phyloP scores from a whole-genome alignment of 148 eudicot species.

The Spergularia bocconei region DNA sequence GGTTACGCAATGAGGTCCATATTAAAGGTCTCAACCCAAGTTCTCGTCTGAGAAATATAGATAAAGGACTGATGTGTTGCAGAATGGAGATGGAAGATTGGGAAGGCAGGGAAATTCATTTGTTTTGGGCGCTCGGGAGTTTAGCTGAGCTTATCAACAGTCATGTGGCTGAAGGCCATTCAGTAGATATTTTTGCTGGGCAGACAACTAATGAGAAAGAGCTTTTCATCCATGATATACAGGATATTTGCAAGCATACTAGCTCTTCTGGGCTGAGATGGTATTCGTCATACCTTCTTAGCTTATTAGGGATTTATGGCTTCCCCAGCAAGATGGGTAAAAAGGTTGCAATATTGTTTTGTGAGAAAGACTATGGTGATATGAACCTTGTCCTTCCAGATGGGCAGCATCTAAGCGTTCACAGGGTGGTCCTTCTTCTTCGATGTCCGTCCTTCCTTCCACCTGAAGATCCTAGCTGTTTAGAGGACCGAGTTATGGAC shows the following conservation, averaged over 20 bases:
- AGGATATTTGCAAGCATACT: conserved; percentile 37
- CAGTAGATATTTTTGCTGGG: conserved; percentile 31
- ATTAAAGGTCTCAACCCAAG: conserved; percentile 38
- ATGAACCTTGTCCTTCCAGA: conserved; percentile 46
- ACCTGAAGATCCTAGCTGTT: conserved; percentile 27
- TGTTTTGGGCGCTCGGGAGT: conserved; percentile 64
- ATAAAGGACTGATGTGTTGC: conserved; percentile 52
- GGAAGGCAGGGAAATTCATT: conserved; percentile 66
- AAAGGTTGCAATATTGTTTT: conserved; percentile 42
- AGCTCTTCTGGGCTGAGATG: conserved; percentile 59
- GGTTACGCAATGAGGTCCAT: conserved; percentile 43
- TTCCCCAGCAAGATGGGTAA: conserved; percentile 62
- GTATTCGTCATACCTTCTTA: conserved; percentile 71
- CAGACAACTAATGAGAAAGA: conserved; percentile 36
- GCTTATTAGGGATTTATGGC: conserved; percentile 62
- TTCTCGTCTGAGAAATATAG: conserved; percentile 41
- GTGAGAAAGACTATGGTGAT: conserved; percentile 55
- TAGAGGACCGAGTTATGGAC: conserved; percentile 22
- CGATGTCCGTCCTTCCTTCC: conserved; percentile 74
- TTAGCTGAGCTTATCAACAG: conserved; percentile 60
- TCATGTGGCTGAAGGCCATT: conserved; percentile 26
- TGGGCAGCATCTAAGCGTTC: conserved; percentile 58
- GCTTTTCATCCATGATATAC: conserved; percentile 48
- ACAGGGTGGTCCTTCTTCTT: conserved; percentile 52
- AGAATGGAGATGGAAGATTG: conserved; percentile 46